Conservation (phyloP, 768 basidiomycete genomes). For the Russula vinacea region DNA sequence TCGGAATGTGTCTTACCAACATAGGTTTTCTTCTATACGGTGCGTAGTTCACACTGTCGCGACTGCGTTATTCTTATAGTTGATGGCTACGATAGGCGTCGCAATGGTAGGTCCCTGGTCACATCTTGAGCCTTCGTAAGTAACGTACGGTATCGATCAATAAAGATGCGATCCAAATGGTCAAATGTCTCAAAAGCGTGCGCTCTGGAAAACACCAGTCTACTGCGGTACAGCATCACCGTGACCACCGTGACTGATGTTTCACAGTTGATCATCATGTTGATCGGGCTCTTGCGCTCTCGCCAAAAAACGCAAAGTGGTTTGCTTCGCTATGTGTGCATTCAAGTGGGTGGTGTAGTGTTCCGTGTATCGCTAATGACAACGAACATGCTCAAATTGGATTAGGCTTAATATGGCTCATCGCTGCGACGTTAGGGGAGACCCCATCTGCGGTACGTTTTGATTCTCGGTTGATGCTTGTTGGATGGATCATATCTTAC, state of each 20-base stretch:
- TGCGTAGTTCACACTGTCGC: not conserved
- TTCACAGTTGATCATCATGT: slow-evolving; percentile 9
- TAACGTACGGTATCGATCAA: too few species aligned
- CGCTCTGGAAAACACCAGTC: not conserved
- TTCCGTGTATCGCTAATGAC: too few species aligned
- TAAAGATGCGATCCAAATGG: not conserved
- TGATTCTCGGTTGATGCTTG: not conserved
- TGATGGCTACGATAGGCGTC: too few species aligned
- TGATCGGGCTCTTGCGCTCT: slow-evolving; percentile 12
- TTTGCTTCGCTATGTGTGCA: slow-evolving; percentile 2
- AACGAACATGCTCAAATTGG: not conserved
- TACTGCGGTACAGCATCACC: slow-evolving; percentile 4
- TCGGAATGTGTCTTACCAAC: slow-evolving; percentile 8
- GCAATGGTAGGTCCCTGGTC: too few species aligned
- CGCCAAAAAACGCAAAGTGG: not conserved
- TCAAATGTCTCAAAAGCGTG: not conserved
- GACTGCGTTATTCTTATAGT: too few species aligned
- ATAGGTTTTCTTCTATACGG: slow-evolving; percentile 14
- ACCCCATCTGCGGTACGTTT: slow-evolving; percentile 12
- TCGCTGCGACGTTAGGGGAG: not conserved
- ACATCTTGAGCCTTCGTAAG: too few species aligned
- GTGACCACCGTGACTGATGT: slow-evolving; percentile 15
- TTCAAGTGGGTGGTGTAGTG: slow-evolving; percentile 7
- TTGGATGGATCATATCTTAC: not conserved
- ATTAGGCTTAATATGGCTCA: slow-evolving; percentile 20